Percentiles rank a stretch among this genome's conserved stretches.
phyloP scores from a whole-genome alignment of 2,329 filamentous ascomycete species.

The Alternaria longipes region DNA sequence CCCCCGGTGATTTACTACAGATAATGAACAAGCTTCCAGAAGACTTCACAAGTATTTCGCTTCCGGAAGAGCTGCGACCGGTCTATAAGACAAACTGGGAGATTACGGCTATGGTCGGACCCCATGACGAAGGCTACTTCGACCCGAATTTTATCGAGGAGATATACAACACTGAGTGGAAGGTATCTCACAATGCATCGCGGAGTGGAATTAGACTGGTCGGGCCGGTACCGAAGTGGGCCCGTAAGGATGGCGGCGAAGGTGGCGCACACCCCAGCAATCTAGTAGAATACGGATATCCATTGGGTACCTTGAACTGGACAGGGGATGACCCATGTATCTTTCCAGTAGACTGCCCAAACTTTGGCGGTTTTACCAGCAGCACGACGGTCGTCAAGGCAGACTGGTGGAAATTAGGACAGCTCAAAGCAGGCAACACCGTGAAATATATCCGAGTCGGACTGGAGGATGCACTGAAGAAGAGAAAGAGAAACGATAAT shows the following conservation, averaged over 20 bases:
- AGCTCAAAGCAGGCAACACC: conserved; percentile 67
- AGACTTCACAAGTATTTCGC: conserved; percentile 36
- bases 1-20: conserved; percentile 63
- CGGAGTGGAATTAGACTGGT: conserved; percentile 68
- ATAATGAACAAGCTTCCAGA: conserved; percentile 54
- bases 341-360: conserved; percentile 67
- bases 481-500: conserved; percentile 54
- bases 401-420: conserved; percentile 69
- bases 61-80: conserved; percentile 60
- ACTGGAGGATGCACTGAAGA: conserved; percentile 61
- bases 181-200: conserved; percentile 68
- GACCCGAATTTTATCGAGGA: conserved; percentile 62
- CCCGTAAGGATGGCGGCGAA: conserved; percentile 67
- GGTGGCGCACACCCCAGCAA: conserved; percentile 71
- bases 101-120: conserved; percentile 64
- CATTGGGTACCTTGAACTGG: conserved; percentile 67
- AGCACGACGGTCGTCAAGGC: conserved; percentile 65
- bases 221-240: conserved; percentile 67
- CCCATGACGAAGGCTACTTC: conserved; percentile 65
- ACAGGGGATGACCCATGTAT: conserved; percentile 70
- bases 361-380: conserved; percentile 69
- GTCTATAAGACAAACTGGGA: conserved; percentile 62
- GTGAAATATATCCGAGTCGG: conserved; percentile 62
- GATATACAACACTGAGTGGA: conserved; percentile 67
- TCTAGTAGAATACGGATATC: conserved; percentile 63